These are phyloP conservation scores for Alnus rubra DNA, from an alignment of 306 rosid species.

Conservation along the genomic window DNA sequence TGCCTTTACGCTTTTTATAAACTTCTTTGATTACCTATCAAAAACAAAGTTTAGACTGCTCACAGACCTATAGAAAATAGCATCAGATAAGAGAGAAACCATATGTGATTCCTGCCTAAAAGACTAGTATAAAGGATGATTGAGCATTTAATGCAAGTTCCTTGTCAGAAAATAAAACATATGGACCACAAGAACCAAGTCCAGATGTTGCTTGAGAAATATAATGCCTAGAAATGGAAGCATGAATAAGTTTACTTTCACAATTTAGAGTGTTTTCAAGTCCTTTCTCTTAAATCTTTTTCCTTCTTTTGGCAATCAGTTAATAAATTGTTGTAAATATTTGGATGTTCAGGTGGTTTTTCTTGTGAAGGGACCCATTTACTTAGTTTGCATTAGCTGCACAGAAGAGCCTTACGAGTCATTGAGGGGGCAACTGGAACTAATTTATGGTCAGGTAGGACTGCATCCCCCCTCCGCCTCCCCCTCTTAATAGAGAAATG, in stretches of 20 bases:
- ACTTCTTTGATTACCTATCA: no score
- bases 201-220: neutral
- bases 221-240: neutral
- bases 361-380: slow-evolving; percentile 95
- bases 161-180: neutral
- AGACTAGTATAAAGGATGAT: neutral
- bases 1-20: no score
- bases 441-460: slow-evolving; percentile 87
- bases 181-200: neutral
- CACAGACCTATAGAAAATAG: neutral
- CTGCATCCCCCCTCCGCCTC: slow-evolving; percentile 25
- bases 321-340: slow-evolving; percentile 17
- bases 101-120: neutral
- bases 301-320: neutral
- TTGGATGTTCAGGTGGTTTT: slow-evolving; percentile 68
- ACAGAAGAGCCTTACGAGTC: slow-evolving; percentile 94
- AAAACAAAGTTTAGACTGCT: neutral
- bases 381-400: slow-evolving; percentile 93
- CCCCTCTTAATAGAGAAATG: neutral
- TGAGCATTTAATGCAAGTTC: slow-evolving; percentile 15
- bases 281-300: slow-evolving; percentile 2
- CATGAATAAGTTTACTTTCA: neutral
- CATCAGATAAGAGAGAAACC: neutral
- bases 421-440: slow-evolving; percentile 79
- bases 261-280: slow-evolving; percentile 3